Base-by-base conservation (phyloP, 176 grass and related monocot genomes). In the Eleusine coracana region DNA sequence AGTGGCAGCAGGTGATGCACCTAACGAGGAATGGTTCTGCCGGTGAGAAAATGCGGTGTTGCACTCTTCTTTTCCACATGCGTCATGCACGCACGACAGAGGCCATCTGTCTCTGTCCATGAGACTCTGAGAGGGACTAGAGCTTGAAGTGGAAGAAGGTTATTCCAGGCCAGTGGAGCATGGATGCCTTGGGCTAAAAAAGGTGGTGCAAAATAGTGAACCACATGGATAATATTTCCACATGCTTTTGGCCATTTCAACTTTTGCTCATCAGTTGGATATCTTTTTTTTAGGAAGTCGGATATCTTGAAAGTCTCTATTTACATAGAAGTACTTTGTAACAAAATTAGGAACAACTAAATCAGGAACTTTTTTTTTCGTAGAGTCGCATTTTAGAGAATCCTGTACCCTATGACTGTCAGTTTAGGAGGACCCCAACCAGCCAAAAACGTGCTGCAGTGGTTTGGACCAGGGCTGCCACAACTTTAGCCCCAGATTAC, bases 51-150 rank as follows among this genome's bases (percentile, higher is more conserved):
- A 25, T 45, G 31, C 7, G 40, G 17, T 4, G 59, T 17, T 68
- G 75, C 80, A 56, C 60, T 29, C 60, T 86, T 38, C 11, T 70
- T 74, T 85, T 87, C 77, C 80, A 89, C 83, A 86, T 86, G 84
- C 66, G 58, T 44, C 80, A 63, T 74, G 81, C 71, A 63, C 69
- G 66, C 51, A 52, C 23, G 39, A 44, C 82, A 75, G 66, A 68
- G 29, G 37, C 68, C 61, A 65, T 81, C 71, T 89, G 69, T 86
- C 78, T 13, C 37, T 82, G 77, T 84, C 86, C 77, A 73, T 18
- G 44, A 83, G 58, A 86, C 73, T 59, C 23, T 78, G 85, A 95
- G 85, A 84, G 85, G 81, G 92, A 90, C 92, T 61, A 49, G 84
- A 87, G 90, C 87, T 84, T n/a, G 67, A 66, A 77, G 38, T 28